These are phyloP conservation scores for Cyphellophora attinorum DNA, from an alignment of 2,329 filamentous ascomycete genomes.

Conservation along the genomic window DNA sequence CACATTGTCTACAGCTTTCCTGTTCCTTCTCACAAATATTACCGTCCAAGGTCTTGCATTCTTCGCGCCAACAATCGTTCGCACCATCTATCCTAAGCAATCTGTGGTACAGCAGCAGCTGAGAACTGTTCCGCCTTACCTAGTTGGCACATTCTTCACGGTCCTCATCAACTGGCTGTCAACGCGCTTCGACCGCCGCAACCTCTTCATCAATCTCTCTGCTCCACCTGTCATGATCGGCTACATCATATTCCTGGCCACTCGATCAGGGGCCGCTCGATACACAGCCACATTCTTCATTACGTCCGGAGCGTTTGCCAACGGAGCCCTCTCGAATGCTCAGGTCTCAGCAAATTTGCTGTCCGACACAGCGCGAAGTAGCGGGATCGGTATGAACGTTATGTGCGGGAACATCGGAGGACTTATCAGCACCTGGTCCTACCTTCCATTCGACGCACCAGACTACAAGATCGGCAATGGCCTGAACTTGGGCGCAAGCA, in stretches of 20 bases:
- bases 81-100: slow-evolving; percentile 54
- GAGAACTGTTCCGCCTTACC: slow-evolving; percentile 60
- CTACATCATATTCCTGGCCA: slow-evolving; percentile 62
- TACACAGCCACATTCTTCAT: slow-evolving; percentile 66
- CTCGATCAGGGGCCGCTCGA: slow-evolving; percentile 40
- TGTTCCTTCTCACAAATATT: slow-evolving; percentile 59
- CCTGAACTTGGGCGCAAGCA: slow-evolving; percentile 55
- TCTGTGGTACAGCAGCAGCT: slow-evolving; percentile 56
- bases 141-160: slow-evolving; percentile 58
- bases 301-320: slow-evolving; percentile 52
- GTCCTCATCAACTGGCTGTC: slow-evolving; percentile 52
- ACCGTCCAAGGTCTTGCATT: slow-evolving; percentile 63
- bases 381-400: slow-evolving; percentile 57
- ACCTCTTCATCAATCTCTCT: slow-evolving; percentile 50
- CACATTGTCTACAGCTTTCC: slow-evolving; percentile 45
- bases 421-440: slow-evolving; percentile 56
- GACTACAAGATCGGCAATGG: slow-evolving; percentile 64
- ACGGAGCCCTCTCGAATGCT: slow-evolving; percentile 57
- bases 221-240: slow-evolving; percentile 59
- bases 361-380: slow-evolving; percentile 58
- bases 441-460: slow-evolving; percentile 53
- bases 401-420: slow-evolving; percentile 69
- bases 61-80: slow-evolving; percentile 61
- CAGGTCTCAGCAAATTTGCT: slow-evolving; percentile 62
- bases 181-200: slow-evolving; percentile 51